Evolutionary conservation across 169 alveolate genomes (phyloP), one percentile per base, ranked within the genome.

Genomic region (Eimeria brunetti): DNA sequence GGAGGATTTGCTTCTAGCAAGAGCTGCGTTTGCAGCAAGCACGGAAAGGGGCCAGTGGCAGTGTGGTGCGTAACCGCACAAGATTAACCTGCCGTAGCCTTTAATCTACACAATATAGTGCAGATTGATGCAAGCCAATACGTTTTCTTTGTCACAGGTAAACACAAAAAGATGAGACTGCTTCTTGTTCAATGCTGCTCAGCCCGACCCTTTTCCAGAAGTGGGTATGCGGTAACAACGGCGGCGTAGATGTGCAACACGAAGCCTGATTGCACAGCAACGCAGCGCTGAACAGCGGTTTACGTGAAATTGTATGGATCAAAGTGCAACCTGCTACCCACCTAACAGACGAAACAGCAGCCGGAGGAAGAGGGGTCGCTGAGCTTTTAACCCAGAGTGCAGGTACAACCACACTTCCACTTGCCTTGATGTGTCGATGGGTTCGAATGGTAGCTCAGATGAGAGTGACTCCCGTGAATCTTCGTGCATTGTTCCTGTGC

Each of bases 391-490:
- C 20, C 51, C 22, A 16, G 62, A 46, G 16, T 75, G 62, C 14
- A n/a, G 46, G 30, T 14, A 49, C 64, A 22, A 5, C 49, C 46
- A 24, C 22, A n/a, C 58, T 14, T 78, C 44, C 88, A 41, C 92
- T 62, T 85, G 62, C 92, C 92, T 85, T 44, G 92, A 62, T 44
- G 92, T 85, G 80, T 85, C 92, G 64, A 85, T 60, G 64, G 92
- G 92, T 27, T 85, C 92, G 22, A 85, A 85, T 4, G 92, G 92
- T 53, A 85, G 81, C 41, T 85, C 60, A 22, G 80, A 36, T 27
- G 92, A n/a, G 7, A 58, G 62, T 8, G 92, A 85, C 16, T 58
- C 80, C 80, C 81, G 14, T 33, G 92, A 85, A 11, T 85, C 92
- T 36, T 58, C 92, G 27, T 41, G 78, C 49, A 62, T 51, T 16